Evolutionary conservation across 78 protist genomes (phyloP).

Genomic region (Dictyostelium capitatum): DNA sequence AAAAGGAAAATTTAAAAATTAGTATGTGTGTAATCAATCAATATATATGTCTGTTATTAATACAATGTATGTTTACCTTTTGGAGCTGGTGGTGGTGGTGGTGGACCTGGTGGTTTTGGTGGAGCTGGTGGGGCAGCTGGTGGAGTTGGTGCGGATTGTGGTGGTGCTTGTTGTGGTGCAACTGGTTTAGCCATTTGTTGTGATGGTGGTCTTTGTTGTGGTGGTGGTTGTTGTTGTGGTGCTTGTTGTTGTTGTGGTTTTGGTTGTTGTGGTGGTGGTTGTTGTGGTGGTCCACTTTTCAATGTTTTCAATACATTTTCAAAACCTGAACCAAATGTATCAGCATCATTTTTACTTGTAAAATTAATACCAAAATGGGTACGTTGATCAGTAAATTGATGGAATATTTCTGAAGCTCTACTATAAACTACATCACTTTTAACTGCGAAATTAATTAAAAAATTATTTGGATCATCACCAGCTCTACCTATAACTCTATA

Average conservation of each 20-base stretch:
- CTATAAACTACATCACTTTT: conserved; percentile 72
- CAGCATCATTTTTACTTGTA: conserved; percentile 60
- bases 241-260: conserved; percentile 11
- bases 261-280: conserved; percentile 11
- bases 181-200: background rate
- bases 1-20: background rate
- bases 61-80: too few relatives aligned
- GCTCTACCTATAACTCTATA: conserved; percentile 76
- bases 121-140: conserved; percentile 40
- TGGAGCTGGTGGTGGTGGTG: conserved; percentile 62
- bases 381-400: conserved; percentile 81
- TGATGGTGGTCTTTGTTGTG: conserved; percentile 18
- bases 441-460: conserved; percentile 76
- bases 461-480: conserved; percentile 53
- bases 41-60: background rate
- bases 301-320: conserved; percentile 54
- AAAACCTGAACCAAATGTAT: conserved; percentile 64
- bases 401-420: conserved; percentile 73
- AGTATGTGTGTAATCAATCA: background rate
- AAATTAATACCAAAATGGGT: conserved; percentile 83
- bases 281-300: conserved; percentile 36
- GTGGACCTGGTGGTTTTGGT: conserved; percentile 39
- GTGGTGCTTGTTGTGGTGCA: background rate
- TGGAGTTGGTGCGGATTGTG: conserved; percentile 29
- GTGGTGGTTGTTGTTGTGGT: conserved; percentile 28